phyloP scores from a whole-genome alignment of 208 protist species.

The Crithidia acanthocephali region DNA sequence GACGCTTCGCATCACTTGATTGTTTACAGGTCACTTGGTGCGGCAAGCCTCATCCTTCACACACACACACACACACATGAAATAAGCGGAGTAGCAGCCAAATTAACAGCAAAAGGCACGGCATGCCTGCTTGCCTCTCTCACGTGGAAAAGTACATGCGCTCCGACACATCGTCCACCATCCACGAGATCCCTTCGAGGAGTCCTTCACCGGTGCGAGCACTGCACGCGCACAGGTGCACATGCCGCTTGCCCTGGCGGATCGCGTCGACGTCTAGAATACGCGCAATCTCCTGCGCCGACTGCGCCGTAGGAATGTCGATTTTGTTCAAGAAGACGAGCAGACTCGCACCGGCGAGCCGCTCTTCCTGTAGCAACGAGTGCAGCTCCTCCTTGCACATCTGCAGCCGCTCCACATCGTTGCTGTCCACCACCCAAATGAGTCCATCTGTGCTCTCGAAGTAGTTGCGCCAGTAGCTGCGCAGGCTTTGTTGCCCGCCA shows the following conservation, averaged over 20 bases:
- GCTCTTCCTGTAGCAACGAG: conserved; percentile 95
- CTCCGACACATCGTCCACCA: conserved; percentile 97
- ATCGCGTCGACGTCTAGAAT: conserved; percentile 83
- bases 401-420: conserved; percentile 88
- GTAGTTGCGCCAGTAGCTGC: conserved; percentile 99
- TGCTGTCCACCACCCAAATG: conserved; percentile 98
- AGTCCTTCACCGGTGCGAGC: conserved; percentile 96
- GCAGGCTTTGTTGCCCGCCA: conserved; percentile 99
- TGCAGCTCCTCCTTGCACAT: conserved; percentile 97
- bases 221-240: conserved; percentile 95
- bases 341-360: conserved; percentile 98
- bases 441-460: conserved; percentile 97
- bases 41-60: too few species aligned
- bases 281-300: conserved; percentile 66
- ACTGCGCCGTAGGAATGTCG: conserved; percentile 93
- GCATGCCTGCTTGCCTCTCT: too few species aligned
- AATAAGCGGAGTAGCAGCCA: too few species aligned
- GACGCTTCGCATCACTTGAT: neutral
- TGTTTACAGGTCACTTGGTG: too few species aligned
- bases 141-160: conserved; percentile 88
- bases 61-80: too few species aligned
- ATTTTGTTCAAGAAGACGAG: conserved; percentile 99
- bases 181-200: conserved; percentile 98
- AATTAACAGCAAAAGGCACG: neutral
- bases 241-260: conserved; percentile 90